Base-by-base conservation (phyloP, 441 rosid genomes). In the Arabidopsis lyrata region DNA sequence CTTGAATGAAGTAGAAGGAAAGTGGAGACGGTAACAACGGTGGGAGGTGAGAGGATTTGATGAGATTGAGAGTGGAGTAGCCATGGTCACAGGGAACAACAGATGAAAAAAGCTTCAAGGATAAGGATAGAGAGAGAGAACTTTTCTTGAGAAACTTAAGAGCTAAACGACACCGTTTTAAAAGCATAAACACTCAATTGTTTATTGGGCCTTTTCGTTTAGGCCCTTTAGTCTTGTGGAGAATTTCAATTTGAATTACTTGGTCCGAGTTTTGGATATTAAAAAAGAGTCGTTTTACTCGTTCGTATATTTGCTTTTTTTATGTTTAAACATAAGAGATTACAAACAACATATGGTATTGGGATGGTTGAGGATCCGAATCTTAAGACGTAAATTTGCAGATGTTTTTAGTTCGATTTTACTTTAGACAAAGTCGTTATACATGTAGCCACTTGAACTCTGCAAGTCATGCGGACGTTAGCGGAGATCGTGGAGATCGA, bases 31-130 rank as follows among this genome's bases (percentile, higher is more conserved):
- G 12, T 52, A 16, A 31, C 78, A 63, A 8, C 70, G 75, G 67
- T 60, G 36, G 0, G 81, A 68, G 55, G 49, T 65, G 0, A 70
- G 78, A 16, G 86, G 73, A 22, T 71, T 69, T 52, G 86, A 70
- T 52, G 92, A 74, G 63, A 84, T 8, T 0, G 88, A 80, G 63
- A 86, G 78, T 45, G 88, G 80, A 69, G 77, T 36, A 34, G 90
- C 95, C 90, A 89, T 87, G 75, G 85, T 58, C 63, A 11, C 66
- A 13, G 66, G 15, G 5, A 47, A 61, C 61, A 68, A 53, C 49
- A 7, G 34, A 64, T 32, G 50, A 47, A 49, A 5, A 50, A 44
- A 73, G 63, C 32, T 59, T 57, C 59, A 16, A 63, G 56, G 80
- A 77, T 77, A 72, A 72, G 80, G 77, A 57, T 14, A 57, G 44